Evolutionary conservation across 2,329 filamentous ascomycete genomes (phyloP).

Genomic region (Cordyceps militaris): DNA sequence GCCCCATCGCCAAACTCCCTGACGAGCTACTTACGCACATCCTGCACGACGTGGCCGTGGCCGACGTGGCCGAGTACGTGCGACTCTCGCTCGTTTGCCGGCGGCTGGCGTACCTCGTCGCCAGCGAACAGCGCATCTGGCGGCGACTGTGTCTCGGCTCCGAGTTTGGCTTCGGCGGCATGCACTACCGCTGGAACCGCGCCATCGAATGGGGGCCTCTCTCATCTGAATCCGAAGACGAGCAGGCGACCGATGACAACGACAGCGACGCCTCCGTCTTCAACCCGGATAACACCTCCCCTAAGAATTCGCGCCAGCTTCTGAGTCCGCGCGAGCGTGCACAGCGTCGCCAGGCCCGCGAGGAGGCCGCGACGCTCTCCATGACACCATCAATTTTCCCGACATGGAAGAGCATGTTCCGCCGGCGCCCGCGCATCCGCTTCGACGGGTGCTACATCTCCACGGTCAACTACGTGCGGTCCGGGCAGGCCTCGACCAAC

Average conservation of each 20-base stretch:
- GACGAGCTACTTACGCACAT: conserved; percentile 81
- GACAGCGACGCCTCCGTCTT: conserved; percentile 23
- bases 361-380: conserved; percentile 30
- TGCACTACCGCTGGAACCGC: conserved; percentile 73
- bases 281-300: conserved; percentile 14
- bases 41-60: conserved; percentile 60
- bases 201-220: conserved; percentile 51
- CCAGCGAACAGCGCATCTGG: conserved; percentile 83
- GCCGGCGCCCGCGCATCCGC: conserved; percentile 72
- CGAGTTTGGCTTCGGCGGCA: conserved; percentile 71
- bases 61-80: conserved; percentile 70
- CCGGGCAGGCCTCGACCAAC: conserved; percentile 65
- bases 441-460: conserved; percentile 96
- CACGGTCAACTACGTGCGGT: conserved; percentile 88
- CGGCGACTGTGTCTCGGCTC: conserved; percentile 61
- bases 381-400: conserved; percentile 40
- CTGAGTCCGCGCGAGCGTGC: conserved; percentile 32
- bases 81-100: conserved; percentile 79
- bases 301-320: conserved; percentile 15
- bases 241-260: conserved; percentile 8
- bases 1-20: conserved; percentile 69
- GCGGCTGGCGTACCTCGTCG: conserved; percentile 74
- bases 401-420: conserved; percentile 66
- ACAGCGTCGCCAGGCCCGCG: conserved; percentile 26
- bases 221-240: conserved; percentile 14